Evolutionary conservation across 2,329 filamentous ascomycete genomes (phyloP).

Genomic region (Aspergillus sp.): DNA sequence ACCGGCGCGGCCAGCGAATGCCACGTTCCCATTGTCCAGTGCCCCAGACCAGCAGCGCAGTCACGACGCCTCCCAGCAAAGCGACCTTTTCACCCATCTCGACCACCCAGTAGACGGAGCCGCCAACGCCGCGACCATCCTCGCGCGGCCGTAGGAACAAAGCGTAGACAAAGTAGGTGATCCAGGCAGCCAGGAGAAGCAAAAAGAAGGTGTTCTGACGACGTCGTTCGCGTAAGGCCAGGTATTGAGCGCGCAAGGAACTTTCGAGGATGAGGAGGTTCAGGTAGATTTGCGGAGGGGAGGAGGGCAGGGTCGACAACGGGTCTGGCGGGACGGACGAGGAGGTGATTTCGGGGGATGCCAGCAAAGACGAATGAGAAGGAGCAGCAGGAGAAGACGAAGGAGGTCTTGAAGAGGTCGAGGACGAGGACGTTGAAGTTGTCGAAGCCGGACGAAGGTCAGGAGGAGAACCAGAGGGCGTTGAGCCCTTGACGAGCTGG

Average conservation of each 20-base stretch:
- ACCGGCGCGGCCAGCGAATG: constrained; percentile 85
- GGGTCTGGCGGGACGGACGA: constrained; percentile 52
- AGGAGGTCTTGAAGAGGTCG: constrained; percentile 4
- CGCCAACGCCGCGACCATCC: constrained; percentile 82
- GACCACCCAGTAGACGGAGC: constrained; percentile 92
- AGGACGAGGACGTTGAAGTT: constrained; percentile 10
- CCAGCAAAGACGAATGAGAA: constrained; percentile 10
- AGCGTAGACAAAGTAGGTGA: constrained; percentile 75
- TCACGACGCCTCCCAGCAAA: constrained; percentile 83
- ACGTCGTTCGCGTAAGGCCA: constrained; percentile 76
- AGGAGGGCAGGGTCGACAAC: constrained; percentile 73
- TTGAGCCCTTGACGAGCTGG: constrained; percentile 85
- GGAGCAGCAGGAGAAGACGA: constrained; percentile 8
- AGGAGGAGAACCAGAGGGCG: constrained; percentile 1
- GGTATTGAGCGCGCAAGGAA: constrained; percentile 83
- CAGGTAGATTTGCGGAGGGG: constrained; percentile 92
- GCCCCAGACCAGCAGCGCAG: constrained; percentile 78
- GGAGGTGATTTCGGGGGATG: constrained; percentile 27
- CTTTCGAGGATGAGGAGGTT: constrained; percentile 96
- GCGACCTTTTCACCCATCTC: constrained; percentile 85
- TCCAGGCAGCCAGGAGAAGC: constrained; percentile 69
- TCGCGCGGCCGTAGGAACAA: constrained; percentile 94
- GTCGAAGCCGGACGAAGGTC: neutral
- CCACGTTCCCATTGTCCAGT: constrained; percentile 96
- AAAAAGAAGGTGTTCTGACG: constrained; percentile 93